These are phyloP conservation scores for Fraxinus velutina DNA, from an alignment of 305 asterid species.

Conservation along the genomic window DNA sequence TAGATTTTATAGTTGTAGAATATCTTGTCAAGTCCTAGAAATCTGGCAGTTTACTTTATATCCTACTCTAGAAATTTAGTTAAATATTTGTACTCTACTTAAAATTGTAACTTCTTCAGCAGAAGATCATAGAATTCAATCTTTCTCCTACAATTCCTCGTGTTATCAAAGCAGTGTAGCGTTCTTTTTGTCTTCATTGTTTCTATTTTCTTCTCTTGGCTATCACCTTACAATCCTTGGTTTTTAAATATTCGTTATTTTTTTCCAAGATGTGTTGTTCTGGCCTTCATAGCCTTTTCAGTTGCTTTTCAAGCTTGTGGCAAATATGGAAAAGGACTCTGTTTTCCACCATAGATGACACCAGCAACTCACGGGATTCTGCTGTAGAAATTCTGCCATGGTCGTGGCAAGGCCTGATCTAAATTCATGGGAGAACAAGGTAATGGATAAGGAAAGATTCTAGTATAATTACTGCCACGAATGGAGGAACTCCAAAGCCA, in stretches of 20 bases:
- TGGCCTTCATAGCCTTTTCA: background rate
- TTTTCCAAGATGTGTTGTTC: background rate
- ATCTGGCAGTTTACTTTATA: background rate
- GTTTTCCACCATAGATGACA: background rate
- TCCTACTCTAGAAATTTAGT: background rate
- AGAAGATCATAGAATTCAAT: background rate
- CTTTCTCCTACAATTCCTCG: background rate
- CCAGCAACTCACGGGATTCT: background rate
- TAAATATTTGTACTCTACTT: background rate
- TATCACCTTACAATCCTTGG: background rate
- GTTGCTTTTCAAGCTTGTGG: background rate
- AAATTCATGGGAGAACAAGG: background rate
- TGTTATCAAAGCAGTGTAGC: background rate
- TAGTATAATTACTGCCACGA: background rate
- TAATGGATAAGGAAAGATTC: background rate
- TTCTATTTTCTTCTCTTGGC: background rate
- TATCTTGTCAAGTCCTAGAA: background rate
- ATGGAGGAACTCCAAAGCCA: background rate
- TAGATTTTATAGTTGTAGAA: background rate
- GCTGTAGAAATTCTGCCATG: background rate
- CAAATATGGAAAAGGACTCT: background rate
- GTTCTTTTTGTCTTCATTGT: background rate
- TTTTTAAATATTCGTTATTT: background rate
- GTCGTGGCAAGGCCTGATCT: background rate
- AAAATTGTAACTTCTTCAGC: background rate